Evolutionary conservation across 805 yeast species (phyloP), one percentile per base, ranked within the genome.

Genomic region (Candida manassasensis): DNA sequence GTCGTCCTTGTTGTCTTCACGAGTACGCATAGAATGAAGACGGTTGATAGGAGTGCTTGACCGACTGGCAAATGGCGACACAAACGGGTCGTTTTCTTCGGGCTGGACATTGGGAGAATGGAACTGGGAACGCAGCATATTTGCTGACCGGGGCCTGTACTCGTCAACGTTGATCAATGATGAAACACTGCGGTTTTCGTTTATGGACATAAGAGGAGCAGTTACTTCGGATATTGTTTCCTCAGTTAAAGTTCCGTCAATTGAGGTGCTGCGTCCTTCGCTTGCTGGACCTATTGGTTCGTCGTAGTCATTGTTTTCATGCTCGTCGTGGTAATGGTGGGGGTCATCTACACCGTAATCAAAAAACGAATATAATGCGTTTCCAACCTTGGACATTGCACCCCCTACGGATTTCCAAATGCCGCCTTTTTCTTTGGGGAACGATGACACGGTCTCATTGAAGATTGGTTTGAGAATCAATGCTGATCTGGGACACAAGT

Each of bases 401-500:
- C 35, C 27, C 4, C 45, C 42, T 3, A 40, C 19, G 9, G 39
- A 37, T 9, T 32, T 29, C 7, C 41, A 21, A 9, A 37, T 8
- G n/a, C 41, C 27, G 14, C 38, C 38, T 7, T 28, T 27, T 18
- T 30, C 26, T 16, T 44, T 30, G 4, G 44, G 42, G 27, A 43
- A 41, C 2, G 45, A 36, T 3, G 27, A 31, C 2, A 35, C 39
- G 2, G 35, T 32, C 32, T 45, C 59, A 49, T 51, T 63, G 49
- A 48, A 60, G 19, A 69, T 62, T 0, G 93, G 89, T 50, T 84
- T 83, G 43, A 88, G 61, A 16, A 85, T 79, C 32, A 88, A 56
- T 0, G 83, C 85, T 8, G 94, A 80, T 38, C 94, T 67, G 2
- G 90, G 89, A 11, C 75, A 69, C 34, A 88, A 61, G 15, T 76